Conservation (phyloP, 192 early-diverging fungal species). For the Phycomyces blakesleeanus region DNA sequence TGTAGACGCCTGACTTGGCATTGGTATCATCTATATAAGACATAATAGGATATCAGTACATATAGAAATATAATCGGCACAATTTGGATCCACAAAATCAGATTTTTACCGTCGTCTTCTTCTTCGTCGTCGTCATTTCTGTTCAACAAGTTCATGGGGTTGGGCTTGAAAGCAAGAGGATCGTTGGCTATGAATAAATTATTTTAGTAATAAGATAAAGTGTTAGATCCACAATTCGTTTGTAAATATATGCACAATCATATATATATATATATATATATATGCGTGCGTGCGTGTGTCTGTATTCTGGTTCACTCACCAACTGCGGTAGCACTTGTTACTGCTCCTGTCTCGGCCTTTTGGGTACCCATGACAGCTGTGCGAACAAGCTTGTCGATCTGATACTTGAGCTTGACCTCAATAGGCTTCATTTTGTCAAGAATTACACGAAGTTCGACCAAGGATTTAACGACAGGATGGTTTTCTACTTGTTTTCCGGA, state of each 20-base stretch:
- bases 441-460: conserved; percentile 81
- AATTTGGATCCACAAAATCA: background rate
- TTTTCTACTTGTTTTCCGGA: conserved; percentile 60
- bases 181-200: conserved; percentile 43
- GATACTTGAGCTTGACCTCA: conserved; percentile 92
- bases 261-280: background rate
- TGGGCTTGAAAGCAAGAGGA: conserved; percentile 90
- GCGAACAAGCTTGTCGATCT: conserved; percentile 91
- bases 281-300: background rate
- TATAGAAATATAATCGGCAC: background rate
- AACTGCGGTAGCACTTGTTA: background rate
- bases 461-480: conserved; percentile 57
- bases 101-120: conserved; percentile 16
- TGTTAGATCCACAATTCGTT: background rate
- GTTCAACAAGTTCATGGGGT: conserved; percentile 62
- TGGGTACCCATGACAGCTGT: conserved; percentile 52
- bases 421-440: conserved; percentile 92
- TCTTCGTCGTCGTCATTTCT: conserved; percentile 39
- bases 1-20: conserved; percentile 65
- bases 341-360: conserved; percentile 11
- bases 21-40: conserved; percentile 34
- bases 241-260: background rate
- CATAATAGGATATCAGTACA: background rate
- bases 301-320: background rate
- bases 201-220: background rate